These are phyloP conservation scores for Samsoniella hepiali DNA, from an alignment of 2,329 filamentous ascomycete genomes.

Conservation along the genomic window DNA sequence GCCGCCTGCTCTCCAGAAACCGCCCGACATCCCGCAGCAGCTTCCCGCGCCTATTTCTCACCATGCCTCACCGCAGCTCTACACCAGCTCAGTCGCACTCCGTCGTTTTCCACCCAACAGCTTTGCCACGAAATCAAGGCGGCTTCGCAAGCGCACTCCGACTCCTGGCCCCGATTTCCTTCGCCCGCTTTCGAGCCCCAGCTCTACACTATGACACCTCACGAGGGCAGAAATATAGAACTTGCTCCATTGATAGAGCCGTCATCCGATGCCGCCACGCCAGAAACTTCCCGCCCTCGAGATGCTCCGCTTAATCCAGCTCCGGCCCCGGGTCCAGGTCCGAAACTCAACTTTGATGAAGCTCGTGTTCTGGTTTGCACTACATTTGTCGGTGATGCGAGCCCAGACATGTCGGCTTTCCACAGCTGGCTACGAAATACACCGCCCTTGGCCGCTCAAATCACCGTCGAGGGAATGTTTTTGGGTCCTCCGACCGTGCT, in stretches of 20 bases:
- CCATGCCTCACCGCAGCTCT: conserved; percentile 55
- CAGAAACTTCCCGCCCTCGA: conserved; percentile 18
- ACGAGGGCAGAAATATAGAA: conserved; percentile 51
- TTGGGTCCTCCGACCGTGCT: conserved; percentile 64
- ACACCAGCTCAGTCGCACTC: conserved; percentile 49
- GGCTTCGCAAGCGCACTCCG: conserved; percentile 36
- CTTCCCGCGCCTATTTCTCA: conserved; percentile 52
- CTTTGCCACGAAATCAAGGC: conserved; percentile 55
- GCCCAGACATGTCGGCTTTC: conserved; percentile 63
- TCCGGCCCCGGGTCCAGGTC: conserved; percentile 48
- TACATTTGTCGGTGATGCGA: conserved; percentile 63
- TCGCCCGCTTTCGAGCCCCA: conserved; percentile 25
- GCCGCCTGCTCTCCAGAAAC: conserved; percentile 54
- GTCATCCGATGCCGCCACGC: neutral
- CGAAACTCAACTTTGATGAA: conserved; percentile 60
- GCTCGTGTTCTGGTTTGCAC: conserved; percentile 63
- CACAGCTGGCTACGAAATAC: conserved; percentile 63
- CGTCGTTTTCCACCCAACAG: conserved; percentile 51
- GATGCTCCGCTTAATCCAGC: conserved; percentile 43
- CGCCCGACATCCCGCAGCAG: conserved; percentile 29
- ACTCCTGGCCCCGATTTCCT: conserved; percentile 40
- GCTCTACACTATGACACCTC: conserved; percentile 54
- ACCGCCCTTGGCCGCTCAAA: conserved; percentile 53
- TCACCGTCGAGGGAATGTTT: conserved; percentile 66
- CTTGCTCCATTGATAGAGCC: conserved; percentile 44